A percentile compares a stretch with the other conserved stretches of the same genome.
These are phyloP conservation scores for Nadsonia starkeyi-henricii DNA, from an alignment of 1,139 yeast genomes.

Conservation along the genomic window DNA sequence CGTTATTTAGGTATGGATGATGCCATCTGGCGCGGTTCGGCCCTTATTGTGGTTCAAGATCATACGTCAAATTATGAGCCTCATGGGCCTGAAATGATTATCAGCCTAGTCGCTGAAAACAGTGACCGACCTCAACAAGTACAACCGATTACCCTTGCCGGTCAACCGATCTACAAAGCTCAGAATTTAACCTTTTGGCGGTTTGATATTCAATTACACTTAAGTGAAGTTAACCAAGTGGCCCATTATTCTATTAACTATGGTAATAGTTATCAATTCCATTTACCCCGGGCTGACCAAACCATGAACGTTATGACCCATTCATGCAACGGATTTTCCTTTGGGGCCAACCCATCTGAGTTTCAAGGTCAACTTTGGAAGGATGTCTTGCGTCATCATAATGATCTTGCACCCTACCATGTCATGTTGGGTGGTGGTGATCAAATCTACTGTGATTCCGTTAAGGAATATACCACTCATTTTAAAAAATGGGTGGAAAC, in stretches of 20 bases:
- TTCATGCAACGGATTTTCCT: conserved; percentile 89
- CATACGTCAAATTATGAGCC: conserved; percentile 12
- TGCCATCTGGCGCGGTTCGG: conserved; percentile 46
- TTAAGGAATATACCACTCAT: conserved; percentile 39
- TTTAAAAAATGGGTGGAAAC: conserved; percentile 47
- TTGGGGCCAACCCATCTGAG: conserved; percentile 48
- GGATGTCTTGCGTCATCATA: conserved; percentile 62
- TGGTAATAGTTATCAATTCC: conserved; percentile 35
- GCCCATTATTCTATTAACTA: conserved; percentile 45
- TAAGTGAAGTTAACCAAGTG: conserved; percentile 36
- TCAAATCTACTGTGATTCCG: conserved; percentile 79
- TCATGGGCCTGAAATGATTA: background rate
- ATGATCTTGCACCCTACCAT: conserved; percentile 47
- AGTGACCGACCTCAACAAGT: no score
- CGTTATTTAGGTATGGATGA: conserved; percentile 49
- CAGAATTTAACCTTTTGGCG: conserved; percentile 48
- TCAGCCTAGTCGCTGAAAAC: background rate
- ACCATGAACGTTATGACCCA: conserved; percentile 70
- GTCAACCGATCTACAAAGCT: conserved; percentile 28
- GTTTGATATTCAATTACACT: conserved; percentile 37
- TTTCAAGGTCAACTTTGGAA: conserved; percentile 74
- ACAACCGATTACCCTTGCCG: no score
- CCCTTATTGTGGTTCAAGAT: conserved; percentile 46
- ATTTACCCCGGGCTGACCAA: conserved; percentile 41
- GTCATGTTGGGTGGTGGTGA: conserved; percentile 98